Evolutionary conservation across 2,329 filamentous ascomycete species (phyloP).

Genomic region (Massarina eburnea): DNA sequence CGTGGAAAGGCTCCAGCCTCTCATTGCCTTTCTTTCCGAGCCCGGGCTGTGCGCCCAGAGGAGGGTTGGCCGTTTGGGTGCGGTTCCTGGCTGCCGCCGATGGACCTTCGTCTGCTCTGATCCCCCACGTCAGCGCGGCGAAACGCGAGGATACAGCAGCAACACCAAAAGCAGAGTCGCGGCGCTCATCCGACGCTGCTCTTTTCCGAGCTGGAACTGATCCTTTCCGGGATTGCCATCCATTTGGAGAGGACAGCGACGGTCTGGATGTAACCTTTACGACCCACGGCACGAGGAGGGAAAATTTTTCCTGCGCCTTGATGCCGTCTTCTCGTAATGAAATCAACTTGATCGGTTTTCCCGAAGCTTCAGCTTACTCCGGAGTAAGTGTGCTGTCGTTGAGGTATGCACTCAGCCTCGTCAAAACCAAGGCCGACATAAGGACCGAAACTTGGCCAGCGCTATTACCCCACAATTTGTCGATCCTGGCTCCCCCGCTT

Average conservation of each 20-base stretch:
- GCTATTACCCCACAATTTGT: conserved; percentile 44
- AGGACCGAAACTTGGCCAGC: conserved; percentile 24
- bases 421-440: conserved; percentile 22
- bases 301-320: conserved; percentile 22
- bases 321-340: conserved; percentile 20
- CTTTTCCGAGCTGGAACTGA: neutral
- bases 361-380: conserved; percentile 13
- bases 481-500: conserved; percentile 39
- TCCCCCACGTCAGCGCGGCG: conserved; percentile 34
- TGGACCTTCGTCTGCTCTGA: conserved; percentile 15
- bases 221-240: neutral
- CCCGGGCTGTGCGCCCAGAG: conserved; percentile 18
- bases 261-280: conserved; percentile 1
- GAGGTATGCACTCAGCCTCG: conserved; percentile 27
- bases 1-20: conserved; percentile 25
- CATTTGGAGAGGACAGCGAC: conserved; percentile 1
- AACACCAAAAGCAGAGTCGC: conserved; percentile 3
- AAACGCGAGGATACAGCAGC: conserved; percentile 16
- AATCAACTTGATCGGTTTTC: conserved; percentile 7
- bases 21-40: conserved; percentile 33
- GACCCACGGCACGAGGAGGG: conserved; percentile 20
- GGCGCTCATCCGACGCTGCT: conserved; percentile 4
- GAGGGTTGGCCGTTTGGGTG: conserved; percentile 22
- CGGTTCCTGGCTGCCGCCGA: conserved; percentile 37
- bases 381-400: conserved; percentile 17